phyloP scores from a whole-genome alignment of 2,329 filamentous ascomycete species.

The Sphaerostilbella broomeana region DNA sequence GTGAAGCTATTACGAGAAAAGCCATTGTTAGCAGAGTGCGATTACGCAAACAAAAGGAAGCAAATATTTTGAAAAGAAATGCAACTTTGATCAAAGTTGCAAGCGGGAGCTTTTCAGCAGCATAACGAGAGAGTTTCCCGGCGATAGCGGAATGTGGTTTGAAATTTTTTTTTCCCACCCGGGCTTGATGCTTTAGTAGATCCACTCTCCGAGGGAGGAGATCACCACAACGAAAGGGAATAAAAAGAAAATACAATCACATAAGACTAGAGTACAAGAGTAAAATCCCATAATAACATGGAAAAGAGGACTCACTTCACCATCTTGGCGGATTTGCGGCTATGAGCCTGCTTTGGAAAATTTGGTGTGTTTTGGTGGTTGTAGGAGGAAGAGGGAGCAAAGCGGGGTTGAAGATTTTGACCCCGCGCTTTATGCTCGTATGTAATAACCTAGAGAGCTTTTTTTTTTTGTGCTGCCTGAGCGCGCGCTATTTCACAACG shows the following conservation, averaged over 20 bases:
- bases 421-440: slow-evolving; percentile 30
- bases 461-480: slow-evolving; percentile 9
- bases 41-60: too few relatives aligned
- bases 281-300: not conserved
- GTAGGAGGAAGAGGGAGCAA: slow-evolving; percentile 26
- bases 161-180: too few relatives aligned
- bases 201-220: not conserved
- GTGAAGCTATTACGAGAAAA: slow-evolving; percentile 69
- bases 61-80: too few relatives aligned
- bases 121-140: too few relatives aligned
- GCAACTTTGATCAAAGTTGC: too few relatives aligned
- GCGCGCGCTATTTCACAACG: slow-evolving; percentile 7
- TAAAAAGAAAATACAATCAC: slow-evolving; percentile 4
- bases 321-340: slow-evolving; percentile 85
- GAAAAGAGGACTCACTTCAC: slow-evolving; percentile 76
- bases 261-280: slow-evolving; percentile 9
- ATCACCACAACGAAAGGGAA: slow-evolving; percentile 4
- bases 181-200: too few relatives aligned
- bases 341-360: slow-evolving; percentile 36
- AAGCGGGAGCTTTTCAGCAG: too few relatives aligned
- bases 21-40: slow-evolving; percentile 48
- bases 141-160: too few relatives aligned
- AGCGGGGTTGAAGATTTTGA: slow-evolving; percentile 41
- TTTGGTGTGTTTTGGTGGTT: slow-evolving; percentile 26
- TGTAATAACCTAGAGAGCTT: slow-evolving; percentile 16